A percentile compares a stretch with the other conserved stretches of the same genome.
Evolutionary conservation across 345 rosid species (phyloP).

Genomic region (Isatis tinctoria): DNA sequence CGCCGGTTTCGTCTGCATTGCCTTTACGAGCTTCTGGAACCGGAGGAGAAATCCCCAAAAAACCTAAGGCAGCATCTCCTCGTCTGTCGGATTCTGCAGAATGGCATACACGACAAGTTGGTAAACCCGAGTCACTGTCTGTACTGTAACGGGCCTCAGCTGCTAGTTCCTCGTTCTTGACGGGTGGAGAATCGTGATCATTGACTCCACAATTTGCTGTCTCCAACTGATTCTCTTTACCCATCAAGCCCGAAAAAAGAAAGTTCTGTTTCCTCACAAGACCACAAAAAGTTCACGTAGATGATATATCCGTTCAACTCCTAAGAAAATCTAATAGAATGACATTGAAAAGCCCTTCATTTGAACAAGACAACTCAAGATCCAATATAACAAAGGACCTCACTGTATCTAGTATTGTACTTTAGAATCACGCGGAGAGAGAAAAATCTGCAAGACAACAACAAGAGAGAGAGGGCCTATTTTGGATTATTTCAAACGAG

Average conservation of each 20-base stretch:
- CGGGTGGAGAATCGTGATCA: conserved; percentile 36
- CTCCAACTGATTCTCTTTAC: conserved; percentile 51
- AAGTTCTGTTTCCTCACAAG: conserved; percentile 20
- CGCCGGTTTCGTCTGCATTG: conserved; percentile 34
- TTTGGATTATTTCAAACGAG: conserved; percentile 20
- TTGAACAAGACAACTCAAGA: conserved; percentile 21
- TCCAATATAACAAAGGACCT: conserved; percentile 18
- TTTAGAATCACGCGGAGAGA: neutral
- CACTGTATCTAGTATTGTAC: neutral
- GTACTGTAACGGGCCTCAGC: conserved; percentile 43
- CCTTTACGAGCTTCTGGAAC: conserved; percentile 39
- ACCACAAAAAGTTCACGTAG: conserved; percentile 10
- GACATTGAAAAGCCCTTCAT: neutral
- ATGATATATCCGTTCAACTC: conserved; percentile 9
- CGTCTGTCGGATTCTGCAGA: conserved; percentile 84
- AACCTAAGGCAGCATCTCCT: conserved; percentile 76
- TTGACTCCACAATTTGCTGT: conserved; percentile 38
- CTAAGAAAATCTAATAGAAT: neutral
- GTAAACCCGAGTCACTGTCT: conserved; percentile 65
- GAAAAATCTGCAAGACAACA: neutral
- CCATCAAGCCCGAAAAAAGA: conserved; percentile 44
- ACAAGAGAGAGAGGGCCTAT: neutral
- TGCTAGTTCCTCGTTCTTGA: conserved; percentile 42
- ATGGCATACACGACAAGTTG: conserved; percentile 93
- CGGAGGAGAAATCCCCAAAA: conserved; percentile 65